phyloP scores from a whole-genome alignment of 1,284 basidiomycete genomes.

The Boletus smithii region DNA sequence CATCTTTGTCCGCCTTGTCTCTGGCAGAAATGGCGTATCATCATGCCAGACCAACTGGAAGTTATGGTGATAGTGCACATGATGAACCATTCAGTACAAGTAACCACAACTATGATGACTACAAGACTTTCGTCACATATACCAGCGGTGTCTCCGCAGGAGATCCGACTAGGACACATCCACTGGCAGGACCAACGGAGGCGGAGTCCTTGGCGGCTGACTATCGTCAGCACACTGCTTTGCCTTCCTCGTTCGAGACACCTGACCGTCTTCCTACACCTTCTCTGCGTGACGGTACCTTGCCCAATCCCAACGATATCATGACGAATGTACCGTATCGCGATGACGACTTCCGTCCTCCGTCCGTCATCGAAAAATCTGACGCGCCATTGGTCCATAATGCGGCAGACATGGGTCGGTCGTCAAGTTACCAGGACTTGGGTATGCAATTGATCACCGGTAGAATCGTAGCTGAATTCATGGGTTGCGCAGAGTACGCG shows the following conservation, averaged over 20 bases:
- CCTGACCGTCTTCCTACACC: constrained; percentile 16
- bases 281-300: constrained; percentile 9
- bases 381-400: constrained; percentile 44
- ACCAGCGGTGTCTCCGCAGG: constrained; percentile 19
- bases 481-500: constrained; percentile 48
- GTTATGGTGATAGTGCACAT: constrained; percentile 18
- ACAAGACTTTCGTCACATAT: constrained; percentile 20
- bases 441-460: constrained; percentile 39
- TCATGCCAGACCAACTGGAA: constrained; percentile 7
- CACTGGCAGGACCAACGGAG: constrained; percentile 16
- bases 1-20: constrained; percentile 12
- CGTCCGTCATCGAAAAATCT: constrained; percentile 35
- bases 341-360: constrained; percentile 25
- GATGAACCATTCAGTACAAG: constrained; percentile 23
- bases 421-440: constrained; percentile 48
- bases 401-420: constrained; percentile 40
- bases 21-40: constrained; percentile 28
- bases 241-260: constrained; percentile 8
- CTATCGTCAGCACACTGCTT: constrained; percentile 23
- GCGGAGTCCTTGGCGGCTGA: constrained; percentile 29
- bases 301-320: constrained; percentile 2
- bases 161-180: constrained; percentile 7
- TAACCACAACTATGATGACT: constrained; percentile 18
- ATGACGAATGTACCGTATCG: constrained; percentile 20
- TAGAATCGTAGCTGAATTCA: neutral